These are phyloP conservation scores for Panaeolus papilionaceus DNA, from an alignment of 768 basidiomycete species.

Conservation along the genomic window DNA sequence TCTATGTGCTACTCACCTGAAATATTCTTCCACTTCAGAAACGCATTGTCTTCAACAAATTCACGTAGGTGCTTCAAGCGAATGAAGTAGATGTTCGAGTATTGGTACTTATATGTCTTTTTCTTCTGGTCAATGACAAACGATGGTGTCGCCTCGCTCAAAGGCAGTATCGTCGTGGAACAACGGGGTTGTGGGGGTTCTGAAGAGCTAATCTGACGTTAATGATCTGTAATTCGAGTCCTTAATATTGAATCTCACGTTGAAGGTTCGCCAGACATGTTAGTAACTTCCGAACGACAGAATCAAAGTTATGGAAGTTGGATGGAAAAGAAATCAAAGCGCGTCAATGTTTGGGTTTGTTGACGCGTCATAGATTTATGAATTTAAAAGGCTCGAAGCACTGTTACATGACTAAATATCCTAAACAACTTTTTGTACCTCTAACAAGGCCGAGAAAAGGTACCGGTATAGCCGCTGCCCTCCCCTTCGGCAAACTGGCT, in stretches of 20 bases:
- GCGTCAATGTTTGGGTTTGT: constrained; percentile 38
- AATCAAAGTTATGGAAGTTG: background rate
- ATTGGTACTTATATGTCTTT: constrained; percentile 61
- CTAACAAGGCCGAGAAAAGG: constrained; percentile 73
- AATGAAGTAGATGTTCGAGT: constrained; percentile 63
- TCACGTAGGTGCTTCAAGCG: constrained; percentile 48
- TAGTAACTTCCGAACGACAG: constrained; percentile 10
- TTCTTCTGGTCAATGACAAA: constrained; percentile 49
- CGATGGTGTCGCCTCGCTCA: constrained; percentile 44
- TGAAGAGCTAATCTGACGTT: constrained; percentile 24
- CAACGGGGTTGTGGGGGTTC: constrained; percentile 34
- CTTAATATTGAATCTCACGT: constrained; percentile 19
- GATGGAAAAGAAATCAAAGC: constrained; percentile 15
- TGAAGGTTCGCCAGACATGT: constrained; percentile 28
- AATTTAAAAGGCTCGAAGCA: background rate
- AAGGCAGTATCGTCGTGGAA: constrained; percentile 45
- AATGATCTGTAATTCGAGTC: background rate
- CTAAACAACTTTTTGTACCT: background rate
- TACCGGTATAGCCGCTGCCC: constrained; percentile 57
- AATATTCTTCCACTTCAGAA: constrained; percentile 45
- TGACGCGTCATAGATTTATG: constrained; percentile 31
- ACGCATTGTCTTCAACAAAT: constrained; percentile 47
- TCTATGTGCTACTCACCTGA: constrained; percentile 38
- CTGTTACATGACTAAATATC: background rate
- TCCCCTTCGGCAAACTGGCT: constrained; percentile 56